Percentiles rank a stretch among this genome's conserved stretches.
Evolutionary conservation across 176 grass and related monocot species (phyloP).

Genomic region (Guadua angustifolia): DNA sequence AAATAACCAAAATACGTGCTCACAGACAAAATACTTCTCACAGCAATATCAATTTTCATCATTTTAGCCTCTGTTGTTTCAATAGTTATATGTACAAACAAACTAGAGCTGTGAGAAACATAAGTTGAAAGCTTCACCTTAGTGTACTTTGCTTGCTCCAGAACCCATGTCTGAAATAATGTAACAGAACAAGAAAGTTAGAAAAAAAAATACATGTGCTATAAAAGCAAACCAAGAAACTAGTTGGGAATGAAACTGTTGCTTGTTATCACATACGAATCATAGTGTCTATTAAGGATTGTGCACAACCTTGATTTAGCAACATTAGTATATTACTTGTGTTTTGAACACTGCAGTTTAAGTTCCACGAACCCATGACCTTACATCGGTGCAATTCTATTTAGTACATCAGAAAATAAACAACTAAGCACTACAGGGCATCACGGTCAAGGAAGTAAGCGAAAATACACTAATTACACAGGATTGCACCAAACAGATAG

Average conservation of each 20-base stretch:
- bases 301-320: not conserved
- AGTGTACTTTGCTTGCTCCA: slow-evolving; percentile 85
- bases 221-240: slow-evolving; percentile 23
- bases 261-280: not conserved
- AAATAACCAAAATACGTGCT: not conserved
- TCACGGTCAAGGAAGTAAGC: not conserved
- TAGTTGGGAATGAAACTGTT: slow-evolving; percentile 11
- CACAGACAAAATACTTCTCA: not conserved
- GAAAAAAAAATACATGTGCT: slow-evolving; percentile 2
- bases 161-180: slow-evolving; percentile 79
- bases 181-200: slow-evolving; percentile 42
- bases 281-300: not conserved
- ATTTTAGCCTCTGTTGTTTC: not conserved
- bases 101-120: not conserved
- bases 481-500: not conserved
- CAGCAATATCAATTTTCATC: slow-evolving; percentile 21
- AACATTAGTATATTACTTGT: not conserved
- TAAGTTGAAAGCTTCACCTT: slow-evolving; percentile 60
- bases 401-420: not conserved
- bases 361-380: not conserved
- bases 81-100: slow-evolving; percentile 15
- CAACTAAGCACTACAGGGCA: not conserved
- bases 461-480: not conserved
- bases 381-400: not conserved
- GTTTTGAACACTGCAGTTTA: not conserved